These are phyloP conservation scores for Botryotinia narcissicola DNA, from an alignment of 2,329 filamentous ascomycete species.

Conservation along the genomic window DNA sequence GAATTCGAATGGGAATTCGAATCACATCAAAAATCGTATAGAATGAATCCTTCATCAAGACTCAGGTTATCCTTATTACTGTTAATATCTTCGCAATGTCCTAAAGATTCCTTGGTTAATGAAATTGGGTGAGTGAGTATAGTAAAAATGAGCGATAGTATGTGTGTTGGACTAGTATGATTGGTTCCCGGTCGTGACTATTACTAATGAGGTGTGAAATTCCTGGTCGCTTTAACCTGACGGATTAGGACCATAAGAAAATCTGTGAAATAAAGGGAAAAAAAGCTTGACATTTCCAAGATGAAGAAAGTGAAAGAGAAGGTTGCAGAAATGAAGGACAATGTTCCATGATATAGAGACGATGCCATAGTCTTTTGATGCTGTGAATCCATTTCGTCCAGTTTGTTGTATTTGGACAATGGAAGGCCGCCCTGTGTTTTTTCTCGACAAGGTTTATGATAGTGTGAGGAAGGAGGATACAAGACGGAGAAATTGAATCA, in stretches of 20 bases:
- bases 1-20: background rate
- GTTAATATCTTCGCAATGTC: background rate
- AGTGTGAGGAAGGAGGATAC: background rate
- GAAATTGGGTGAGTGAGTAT: background rate
- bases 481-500: constrained; percentile 1
- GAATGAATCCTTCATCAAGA: background rate
- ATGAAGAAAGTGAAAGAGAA: background rate
- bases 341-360: background rate
- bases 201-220: constrained; percentile 16
- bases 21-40: too few species aligned
- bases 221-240: constrained; percentile 12
- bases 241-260: background rate
- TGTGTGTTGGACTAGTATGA: constrained; percentile 17
- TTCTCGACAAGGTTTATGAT: constrained; percentile 3
- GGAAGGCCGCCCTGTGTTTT: constrained; percentile 9
- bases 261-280: background rate
- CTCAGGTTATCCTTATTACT: background rate
- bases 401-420: background rate
- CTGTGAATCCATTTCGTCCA: background rate
- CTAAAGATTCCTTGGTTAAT: background rate
- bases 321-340: background rate
- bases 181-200: constrained; percentile 9
- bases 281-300: background rate
- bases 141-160: background rate
- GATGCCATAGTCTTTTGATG: background rate